These are phyloP conservation scores for Cymodocea nodosa DNA, from an alignment of 116 monocot species.

Conservation along the genomic window DNA sequence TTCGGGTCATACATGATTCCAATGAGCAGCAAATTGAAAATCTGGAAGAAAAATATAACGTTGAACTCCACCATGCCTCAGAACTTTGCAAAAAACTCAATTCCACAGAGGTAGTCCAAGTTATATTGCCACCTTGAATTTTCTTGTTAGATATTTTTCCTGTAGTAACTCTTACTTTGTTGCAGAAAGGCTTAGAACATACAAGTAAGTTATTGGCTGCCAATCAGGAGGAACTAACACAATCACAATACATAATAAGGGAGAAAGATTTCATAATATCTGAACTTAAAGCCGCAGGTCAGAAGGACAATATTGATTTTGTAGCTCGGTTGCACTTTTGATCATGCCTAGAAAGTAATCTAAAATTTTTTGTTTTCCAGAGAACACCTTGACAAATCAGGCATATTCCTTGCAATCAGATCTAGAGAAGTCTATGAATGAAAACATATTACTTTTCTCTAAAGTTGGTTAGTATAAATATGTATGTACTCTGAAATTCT, in stretches of 20 bases:
- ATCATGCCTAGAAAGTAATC: background rate
- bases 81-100: constrained; percentile 60
- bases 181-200: constrained; percentile 67
- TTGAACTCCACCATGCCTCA: constrained; percentile 38
- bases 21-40: constrained; percentile 52
- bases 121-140: background rate
- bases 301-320: background rate
- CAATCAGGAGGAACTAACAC: constrained; percentile 61
- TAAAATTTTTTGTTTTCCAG: constrained; percentile 17
- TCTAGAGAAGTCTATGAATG: constrained; percentile 69
- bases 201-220: constrained; percentile 50
- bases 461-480: constrained; percentile 54
- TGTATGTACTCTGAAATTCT: no score
- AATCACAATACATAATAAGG: constrained; percentile 49
- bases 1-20: background rate
- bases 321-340: background rate
- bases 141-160: background rate
- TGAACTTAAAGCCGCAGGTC: constrained; percentile 1
- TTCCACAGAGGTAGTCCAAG: constrained; percentile 53
- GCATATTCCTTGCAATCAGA: constrained; percentile 61
- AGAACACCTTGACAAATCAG: constrained; percentile 73
- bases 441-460: constrained; percentile 68
- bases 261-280: constrained; percentile 39
- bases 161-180: background rate
- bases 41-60: constrained; percentile 49